Evolutionary conservation across 352 stramenopile genomes (phyloP), one percentile per base, ranked within the genome.

Genomic region (Thalassiosira mediterranea): DNA sequence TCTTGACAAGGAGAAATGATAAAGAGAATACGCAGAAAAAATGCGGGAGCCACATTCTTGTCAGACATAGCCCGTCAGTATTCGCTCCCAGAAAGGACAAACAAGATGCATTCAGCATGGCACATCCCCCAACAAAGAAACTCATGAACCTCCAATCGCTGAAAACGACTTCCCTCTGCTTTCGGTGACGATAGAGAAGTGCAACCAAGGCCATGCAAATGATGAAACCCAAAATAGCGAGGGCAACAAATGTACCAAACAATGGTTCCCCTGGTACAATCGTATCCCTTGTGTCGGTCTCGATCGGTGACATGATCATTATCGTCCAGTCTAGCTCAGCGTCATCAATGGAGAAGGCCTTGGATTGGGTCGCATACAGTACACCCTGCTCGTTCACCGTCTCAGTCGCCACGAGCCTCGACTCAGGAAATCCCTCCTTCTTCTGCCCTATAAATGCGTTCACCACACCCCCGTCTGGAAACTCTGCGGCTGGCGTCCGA

Each of bases 61-160:
- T 15, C 37, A 86, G 25, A 38, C 78, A 86, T 4, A 66, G 54
- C 0, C 13, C 17, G 52, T 83, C 62, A 0, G 72, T 78, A 32
- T 76, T 74, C 5, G 34, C 3, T 32, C 78, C 78, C 11, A 86
- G 25, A 11, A 74, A 51, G 1, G 62, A 52, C 38, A 83, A 61
- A 28, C 46, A 64, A 0, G 67, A 51, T 15, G 62, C 2, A 25
- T 86, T 86, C 15, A 83, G 48, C 3, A 83, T 23, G 11, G 65
- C 46, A 26, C 72, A 82, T 46, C 61, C 67, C 21, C 74, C 25
- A 56, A 86, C 60, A 42, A 86, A 86, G 4, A 58, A 61, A 26
- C 59, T 71, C 11, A 64, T 83, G 38, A 86, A 86, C 28, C 72
- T 49, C 62, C 66, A 86, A 73, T 86, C 78, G 11, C 60, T 31